Percentiles rank a stretch among this genome's conserved stretches.
phyloP scores from a whole-genome alignment of 257 asterid genomes.

The Nemophila menziesii region DNA sequence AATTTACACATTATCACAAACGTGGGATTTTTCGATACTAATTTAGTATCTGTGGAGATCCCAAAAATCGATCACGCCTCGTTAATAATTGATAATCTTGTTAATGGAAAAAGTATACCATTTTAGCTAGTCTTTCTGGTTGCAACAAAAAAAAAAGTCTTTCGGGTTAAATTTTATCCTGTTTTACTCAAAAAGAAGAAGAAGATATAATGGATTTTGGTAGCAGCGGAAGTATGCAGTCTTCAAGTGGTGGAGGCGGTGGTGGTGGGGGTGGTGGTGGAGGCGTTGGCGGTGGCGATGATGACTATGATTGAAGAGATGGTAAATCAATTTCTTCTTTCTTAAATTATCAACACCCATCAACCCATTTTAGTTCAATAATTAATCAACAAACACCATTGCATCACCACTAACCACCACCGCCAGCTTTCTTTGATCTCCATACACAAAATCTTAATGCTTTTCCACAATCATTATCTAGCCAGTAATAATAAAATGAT shows the following conservation, averaged over 20 bases:
- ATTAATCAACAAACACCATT: constrained; percentile 12
- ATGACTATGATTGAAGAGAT: background rate
- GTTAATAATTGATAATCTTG: constrained; percentile 36
- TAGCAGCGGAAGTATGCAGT: background rate
- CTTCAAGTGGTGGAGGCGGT: background rate
- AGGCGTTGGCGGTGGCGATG: background rate
- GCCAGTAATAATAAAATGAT: background rate
- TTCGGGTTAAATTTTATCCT: background rate
- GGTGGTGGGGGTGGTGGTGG: background rate
- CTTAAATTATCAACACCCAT: background rate
- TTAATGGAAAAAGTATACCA: constrained; percentile 39
- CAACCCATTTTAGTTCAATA: background rate
- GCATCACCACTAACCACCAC: background rate
- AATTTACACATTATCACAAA: too few relatives aligned
- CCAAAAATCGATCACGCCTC: constrained; percentile 37
- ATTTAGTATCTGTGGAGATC: constrained; percentile 1
- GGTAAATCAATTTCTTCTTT: background rate
- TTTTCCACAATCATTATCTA: background rate
- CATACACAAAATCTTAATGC: background rate
- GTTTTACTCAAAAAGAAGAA: background rate
- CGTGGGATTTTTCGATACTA: too few relatives aligned
- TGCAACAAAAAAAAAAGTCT: background rate
- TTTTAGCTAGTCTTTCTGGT: background rate
- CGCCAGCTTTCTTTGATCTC: background rate
- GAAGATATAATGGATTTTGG: background rate